Base-by-base conservation (phyloP, 495 filamentous ascomycete genomes). In the Bacidia rubella region DNA sequence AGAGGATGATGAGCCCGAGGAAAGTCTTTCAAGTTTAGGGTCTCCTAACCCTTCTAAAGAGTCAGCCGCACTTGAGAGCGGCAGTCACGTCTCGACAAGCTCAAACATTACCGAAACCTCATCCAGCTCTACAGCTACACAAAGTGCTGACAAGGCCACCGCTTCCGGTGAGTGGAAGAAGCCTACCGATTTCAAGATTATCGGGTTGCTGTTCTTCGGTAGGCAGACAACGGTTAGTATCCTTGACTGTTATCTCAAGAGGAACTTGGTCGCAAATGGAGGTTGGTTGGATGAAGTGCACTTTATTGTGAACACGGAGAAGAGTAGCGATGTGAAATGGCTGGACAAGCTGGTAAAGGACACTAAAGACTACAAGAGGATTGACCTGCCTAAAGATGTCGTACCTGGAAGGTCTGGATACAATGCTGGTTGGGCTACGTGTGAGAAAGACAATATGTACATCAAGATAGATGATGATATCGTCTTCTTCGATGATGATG, bases 401-500 rank as follows among this genome's bases (percentile, higher is more conserved):
- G 32, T 19, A 22, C 17, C 22, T 11, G 29, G 29, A 11, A 29
- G 47, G n/a, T 5, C 7, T n/a, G 67, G 62, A 10, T 72, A 62
- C 47, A 62, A 59, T 22, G 60, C 63, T 23, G 66, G 64, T 42
- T 69, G 66, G 65, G 58, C 65, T 50, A 57, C 63, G 1, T 59
- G 62, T 3, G 63, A 73, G 51, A 56, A 65, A 3, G 52, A 67
- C 44, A 58, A 64, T 19, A 70, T 74, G 39, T 74, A 72, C 49
- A 64, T 75, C 58, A 75, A 75, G 54, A 74, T 75, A 27, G 72
- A 75, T 54, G 72, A 75, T 53, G 72, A 75, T 55, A 67, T 75
- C 43, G 69, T 73, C 21, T 75, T 65, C 49, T 65, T 75, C 38
- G 67, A 71, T n/a, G 70, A 73, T 50, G 60, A 67, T 39, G 63